Evolutionary conservation across 441 rosid genomes (phyloP), one percentile per base, ranked within the genome.

Genomic region (Adansonia rubrostipa): DNA sequence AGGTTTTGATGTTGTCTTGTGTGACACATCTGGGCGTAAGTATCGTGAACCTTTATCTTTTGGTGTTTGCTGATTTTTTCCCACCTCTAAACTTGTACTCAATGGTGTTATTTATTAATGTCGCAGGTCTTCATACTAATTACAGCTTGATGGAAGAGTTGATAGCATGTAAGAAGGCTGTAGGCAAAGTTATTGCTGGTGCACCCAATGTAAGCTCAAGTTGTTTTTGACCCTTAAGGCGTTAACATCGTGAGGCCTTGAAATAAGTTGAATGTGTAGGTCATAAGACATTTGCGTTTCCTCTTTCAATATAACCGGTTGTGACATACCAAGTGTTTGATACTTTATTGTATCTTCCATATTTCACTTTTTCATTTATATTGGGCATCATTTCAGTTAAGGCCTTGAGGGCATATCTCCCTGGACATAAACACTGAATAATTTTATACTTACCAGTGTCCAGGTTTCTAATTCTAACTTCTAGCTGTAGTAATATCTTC

Each of bases 1-100:
- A 85, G 97, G 95, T 80, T 91, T 87, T 80, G 98, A 96, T 80
- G 77, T 90, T 82, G 97, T 96, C 71, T 81, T 96, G 79, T 92
- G 99, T 71, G 99, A 91, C 78, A 96, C 98, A 44, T 96, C 99
- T 76, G 99, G 99, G 85, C 99, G 98, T 95, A 87, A 87, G 97
- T 85, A 64, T 71, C 48, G n/a, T 42, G 65, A 79, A 56, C 72
- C 66, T 84, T 66, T 44, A 58, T 73, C 17, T 51, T 42, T 78
- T 14, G 63, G 33, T 67, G 76, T 33, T 68, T 28, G 14, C 6
- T 33, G n/a, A 10, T 47, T 63, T 75, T 67, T 53, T 4, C 71
- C 24, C 33, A 56, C 70, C 45, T 79, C 73, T 69, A 75, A 11
- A 74, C 60, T 79, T 68, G 79, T 84, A 48, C 7, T 56, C 60